Percentiles rank a stretch among this genome's conserved stretches.
Evolutionary conservation across 345 rosid species (phyloP).

Genomic region (Eutrema heterophyllum): DNA sequence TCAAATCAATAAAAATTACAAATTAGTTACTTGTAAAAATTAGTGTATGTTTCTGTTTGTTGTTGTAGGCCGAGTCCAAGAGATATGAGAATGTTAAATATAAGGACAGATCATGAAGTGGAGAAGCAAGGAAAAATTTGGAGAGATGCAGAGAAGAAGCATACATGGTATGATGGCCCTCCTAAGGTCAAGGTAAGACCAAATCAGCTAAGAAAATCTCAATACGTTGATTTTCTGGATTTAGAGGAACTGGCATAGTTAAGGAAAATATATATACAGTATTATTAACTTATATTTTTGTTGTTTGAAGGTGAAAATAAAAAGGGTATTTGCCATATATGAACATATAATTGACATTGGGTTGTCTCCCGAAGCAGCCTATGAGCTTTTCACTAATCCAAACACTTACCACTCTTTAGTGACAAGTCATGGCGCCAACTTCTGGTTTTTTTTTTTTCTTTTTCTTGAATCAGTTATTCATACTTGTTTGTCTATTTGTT

Average conservation of each 20-base stretch:
- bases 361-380: neutral
- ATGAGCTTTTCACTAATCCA: neutral
- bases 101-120: too few species aligned
- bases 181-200: slow-evolving; percentile 48
- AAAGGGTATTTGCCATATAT: neutral
- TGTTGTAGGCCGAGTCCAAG: too few species aligned
- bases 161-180: slow-evolving; percentile 51
- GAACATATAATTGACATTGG: neutral
- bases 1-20: too few species aligned
- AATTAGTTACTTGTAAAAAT: too few species aligned
- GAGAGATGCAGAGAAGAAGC: slow-evolving; percentile 27
- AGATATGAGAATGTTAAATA: too few species aligned
- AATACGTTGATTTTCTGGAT: neutral
- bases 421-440: neutral
- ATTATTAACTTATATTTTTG: too few species aligned
- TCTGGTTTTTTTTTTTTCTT: neutral
- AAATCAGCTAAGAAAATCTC: neutral
- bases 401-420: neutral
- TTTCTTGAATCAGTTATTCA: too few species aligned
- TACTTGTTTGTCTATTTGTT: too few species aligned
- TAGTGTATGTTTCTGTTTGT: too few species aligned
- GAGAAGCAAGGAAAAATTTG: too few species aligned
- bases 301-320: slow-evolving; percentile 62
- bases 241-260: too few species aligned
- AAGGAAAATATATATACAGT: too few species aligned